Conservation (phyloP, 352 stramenopile species). For the Achlya hypogyna region DNA sequence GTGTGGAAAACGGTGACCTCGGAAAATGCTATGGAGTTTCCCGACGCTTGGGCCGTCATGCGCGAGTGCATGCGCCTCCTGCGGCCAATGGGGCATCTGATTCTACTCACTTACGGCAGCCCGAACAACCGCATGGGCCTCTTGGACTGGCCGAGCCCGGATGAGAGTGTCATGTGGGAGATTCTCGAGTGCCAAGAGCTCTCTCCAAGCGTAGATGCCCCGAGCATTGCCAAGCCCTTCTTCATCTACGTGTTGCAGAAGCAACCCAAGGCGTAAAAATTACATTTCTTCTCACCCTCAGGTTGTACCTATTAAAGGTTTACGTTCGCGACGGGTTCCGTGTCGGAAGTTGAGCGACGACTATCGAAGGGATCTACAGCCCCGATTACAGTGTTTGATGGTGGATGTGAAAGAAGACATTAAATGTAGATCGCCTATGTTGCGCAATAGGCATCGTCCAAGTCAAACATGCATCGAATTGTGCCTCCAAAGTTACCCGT, state of each 20-base stretch:
- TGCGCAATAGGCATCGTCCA: too few relatives aligned
- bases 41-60: constrained; percentile 32
- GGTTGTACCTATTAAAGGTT: constrained; percentile 27
- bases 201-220: constrained; percentile 26
- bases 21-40: constrained; percentile 34
- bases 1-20: constrained; percentile 35
- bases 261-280: constrained; percentile 21
- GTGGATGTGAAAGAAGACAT: too few relatives aligned
- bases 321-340: too few relatives aligned
- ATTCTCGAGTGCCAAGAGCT: constrained; percentile 47
- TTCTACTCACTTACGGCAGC: constrained; percentile 43
- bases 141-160: constrained; percentile 32
- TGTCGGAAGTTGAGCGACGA: too few relatives aligned
- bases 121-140: constrained; percentile 42
- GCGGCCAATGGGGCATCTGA: constrained; percentile 28
- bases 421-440: too few relatives aligned
- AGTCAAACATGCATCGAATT: too few relatives aligned
- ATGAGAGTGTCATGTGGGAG: constrained; percentile 32
- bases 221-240: constrained; percentile 35
- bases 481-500: too few relatives aligned
- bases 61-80: constrained; percentile 35
- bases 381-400: too few relatives aligned
- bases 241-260: constrained; percentile 46
- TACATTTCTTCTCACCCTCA: constrained; percentile 16
- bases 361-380: too few relatives aligned